A percentile compares a stretch with the other conserved stretches of the same genome.
Evolutionary conservation across 257 asterid species (phyloP).

Genomic region (Scutellaria barbata): DNA sequence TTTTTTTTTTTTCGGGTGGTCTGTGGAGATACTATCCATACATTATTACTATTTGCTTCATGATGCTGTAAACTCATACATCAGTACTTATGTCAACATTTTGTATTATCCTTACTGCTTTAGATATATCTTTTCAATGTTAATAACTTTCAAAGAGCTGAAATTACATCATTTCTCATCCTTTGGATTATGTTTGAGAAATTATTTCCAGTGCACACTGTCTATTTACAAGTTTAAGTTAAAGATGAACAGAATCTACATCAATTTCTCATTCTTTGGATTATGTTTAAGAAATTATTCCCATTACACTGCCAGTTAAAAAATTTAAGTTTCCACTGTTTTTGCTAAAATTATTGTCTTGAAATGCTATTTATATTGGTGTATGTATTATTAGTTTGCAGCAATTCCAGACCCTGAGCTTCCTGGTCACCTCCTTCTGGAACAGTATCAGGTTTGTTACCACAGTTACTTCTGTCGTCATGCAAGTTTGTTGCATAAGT

Average conservation of each 20-base stretch:
- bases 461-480: conserved; percentile 26
- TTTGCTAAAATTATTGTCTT: conserved; percentile 2
- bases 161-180: no score
- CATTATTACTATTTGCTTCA: not conserved
- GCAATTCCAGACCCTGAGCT: conserved; percentile 89
- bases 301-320: not conserved
- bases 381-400: conserved; percentile 62
- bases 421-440: conserved; percentile 92
- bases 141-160: no score
- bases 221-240: not conserved
- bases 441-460: conserved; percentile 86
- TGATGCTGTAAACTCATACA: not conserved
- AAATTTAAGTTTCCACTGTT: conserved; percentile 16
- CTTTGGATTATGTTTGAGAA: no score
- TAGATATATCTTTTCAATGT: no score
- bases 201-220: no score
- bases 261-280: not conserved
- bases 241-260: not conserved
- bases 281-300: not conserved
- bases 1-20: not conserved
- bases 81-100: not conserved
- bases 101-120: not conserved
- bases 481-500: conserved; percentile 24
- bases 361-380: conserved; percentile 25
- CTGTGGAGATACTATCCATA: not conserved